phyloP scores from a whole-genome alignment of 1,139 yeast genomes.

The Blastobotrys illinoisensis region DNA sequence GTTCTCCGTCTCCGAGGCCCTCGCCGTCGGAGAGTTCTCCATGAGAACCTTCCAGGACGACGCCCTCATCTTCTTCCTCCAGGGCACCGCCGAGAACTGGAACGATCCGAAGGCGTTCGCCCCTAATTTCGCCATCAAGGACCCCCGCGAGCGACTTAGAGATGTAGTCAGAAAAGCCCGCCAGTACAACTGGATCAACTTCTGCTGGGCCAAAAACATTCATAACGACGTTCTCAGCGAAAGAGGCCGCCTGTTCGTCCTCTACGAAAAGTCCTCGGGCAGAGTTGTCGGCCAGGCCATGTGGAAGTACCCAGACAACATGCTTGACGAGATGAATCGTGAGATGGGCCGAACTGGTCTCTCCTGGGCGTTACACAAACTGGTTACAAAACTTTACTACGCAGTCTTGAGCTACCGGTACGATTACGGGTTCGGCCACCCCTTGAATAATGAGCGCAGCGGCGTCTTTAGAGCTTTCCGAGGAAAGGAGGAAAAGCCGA shows the following conservation, averaged over 20 bases:
- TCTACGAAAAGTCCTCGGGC: not conserved
- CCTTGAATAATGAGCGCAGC: not conserved
- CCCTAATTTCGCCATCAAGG: not conserved
- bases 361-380: not conserved
- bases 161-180: not conserved
- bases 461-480: not conserved
- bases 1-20: not conserved
- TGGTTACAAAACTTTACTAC: not conserved
- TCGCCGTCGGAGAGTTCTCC: not conserved
- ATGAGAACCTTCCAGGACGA: not conserved
- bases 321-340: conserved; percentile 2
- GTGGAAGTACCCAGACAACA: conserved; percentile 9
- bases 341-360: conserved; percentile 5
- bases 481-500: not conserved
- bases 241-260: not conserved
- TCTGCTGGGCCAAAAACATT: not conserved
- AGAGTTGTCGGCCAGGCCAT: conserved; percentile 4
- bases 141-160: not conserved
- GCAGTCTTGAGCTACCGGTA: not conserved
- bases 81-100: not conserved
- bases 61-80: not conserved
- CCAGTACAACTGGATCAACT: not conserved
- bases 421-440: not conserved
- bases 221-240: not conserved
- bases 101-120: not conserved